Base-by-base conservation (phyloP, 192 early-diverging fungal genomes). In the Coemansia sp. region DNA sequence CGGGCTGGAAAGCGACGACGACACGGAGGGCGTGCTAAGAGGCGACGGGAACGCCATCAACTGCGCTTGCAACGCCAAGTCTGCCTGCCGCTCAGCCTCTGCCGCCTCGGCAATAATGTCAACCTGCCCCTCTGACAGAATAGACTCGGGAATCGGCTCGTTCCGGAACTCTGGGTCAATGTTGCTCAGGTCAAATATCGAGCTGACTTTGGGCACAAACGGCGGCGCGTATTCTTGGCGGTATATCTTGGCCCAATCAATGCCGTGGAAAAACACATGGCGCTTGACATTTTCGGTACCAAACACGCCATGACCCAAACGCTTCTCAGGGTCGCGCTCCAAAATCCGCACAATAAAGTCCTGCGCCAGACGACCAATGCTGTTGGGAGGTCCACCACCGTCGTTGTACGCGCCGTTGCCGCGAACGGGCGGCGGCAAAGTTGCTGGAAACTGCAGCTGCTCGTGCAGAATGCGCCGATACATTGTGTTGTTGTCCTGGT, bases 201-300 rank as follows among this genome's bases (percentile, higher is more conserved):
- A 72, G 57, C 68, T 73, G 59, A 88, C 85, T 34, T 84, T 78
- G 36, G 89, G 89, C 51, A 87, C 86, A 71, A 87, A 88, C 23
- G 89, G 89, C 38, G 89, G 89, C 40, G 71, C 82, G 7, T 85
- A 78, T 57, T 87, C 74, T 65, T 87, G 85, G 46, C 78, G 81
- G 58, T 83, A 72, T 20, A 90, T 78, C 54, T 84, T 82, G 20
- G 72, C 66, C 89, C 89, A 90, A 64, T 90, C 87, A 25, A 89
- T 73, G 8, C 74, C 81, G 15, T 68, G 57, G 68, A 89, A 89
- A 60, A 86, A 90, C 22, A 80, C 75, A 59, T 90, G 89, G 20
- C 78, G 69, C 64, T 85, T 85, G 65, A 90, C 78, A 19, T 84
- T 85, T 17, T 75, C 70, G 0, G 87, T 85, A 47, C 85, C 88